These are phyloP conservation scores for Aurantiochytrium sp. DNA, from an alignment of 108 stramenopile species.

Conservation along the genomic window DNA sequence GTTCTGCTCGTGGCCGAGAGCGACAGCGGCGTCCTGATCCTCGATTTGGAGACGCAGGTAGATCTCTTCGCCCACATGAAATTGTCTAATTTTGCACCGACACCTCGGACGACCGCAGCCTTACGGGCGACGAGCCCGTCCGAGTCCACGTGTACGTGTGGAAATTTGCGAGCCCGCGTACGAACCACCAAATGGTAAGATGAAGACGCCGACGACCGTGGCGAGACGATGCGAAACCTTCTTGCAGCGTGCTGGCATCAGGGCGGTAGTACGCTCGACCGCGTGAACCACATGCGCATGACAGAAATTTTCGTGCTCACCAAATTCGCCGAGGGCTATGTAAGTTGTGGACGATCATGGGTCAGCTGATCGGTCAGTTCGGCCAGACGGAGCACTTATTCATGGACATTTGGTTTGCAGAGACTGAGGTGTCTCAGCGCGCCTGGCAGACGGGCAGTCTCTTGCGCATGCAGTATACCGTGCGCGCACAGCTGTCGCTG, in stretches of 20 bases:
- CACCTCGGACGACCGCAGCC: not conserved
- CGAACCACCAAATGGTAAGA: too few species aligned
- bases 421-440: not conserved
- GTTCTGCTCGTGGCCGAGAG: constrained; percentile 19
- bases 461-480: not conserved
- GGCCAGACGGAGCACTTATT: constrained; percentile 34
- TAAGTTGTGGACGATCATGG: constrained; percentile 48
- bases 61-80: not conserved
- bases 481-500: not conserved
- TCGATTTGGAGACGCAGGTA: not conserved
- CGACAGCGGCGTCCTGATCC: not conserved
- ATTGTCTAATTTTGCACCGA: not conserved
- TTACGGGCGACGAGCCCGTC: not conserved
- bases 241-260: not conserved
- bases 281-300: not conserved
- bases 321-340: constrained; percentile 45
- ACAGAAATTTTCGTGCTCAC: constrained; percentile 33
- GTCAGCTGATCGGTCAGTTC: constrained; percentile 48
- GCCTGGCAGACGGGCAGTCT: not conserved
- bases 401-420: not conserved
- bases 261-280: not conserved
- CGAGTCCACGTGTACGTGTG: not conserved
- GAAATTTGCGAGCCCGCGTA: not conserved
- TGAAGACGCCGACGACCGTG: not conserved
- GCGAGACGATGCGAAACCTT: not conserved